Conservation (phyloP, 2,329 filamentous ascomycete species). For the Orbilia javanica region DNA sequence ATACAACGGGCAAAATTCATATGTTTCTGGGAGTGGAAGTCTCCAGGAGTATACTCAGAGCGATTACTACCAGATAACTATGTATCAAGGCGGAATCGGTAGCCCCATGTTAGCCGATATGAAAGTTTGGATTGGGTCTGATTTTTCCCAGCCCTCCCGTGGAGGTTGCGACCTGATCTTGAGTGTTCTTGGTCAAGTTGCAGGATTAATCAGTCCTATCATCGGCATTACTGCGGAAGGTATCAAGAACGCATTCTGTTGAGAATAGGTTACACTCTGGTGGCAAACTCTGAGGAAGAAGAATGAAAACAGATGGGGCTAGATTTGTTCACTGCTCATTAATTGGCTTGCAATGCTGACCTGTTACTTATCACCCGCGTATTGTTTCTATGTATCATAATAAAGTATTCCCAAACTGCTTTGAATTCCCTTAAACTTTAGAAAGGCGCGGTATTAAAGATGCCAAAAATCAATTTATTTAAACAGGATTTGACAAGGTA, state of each 20-base stretch:
- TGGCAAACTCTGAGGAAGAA: not conserved
- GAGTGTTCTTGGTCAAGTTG: not conserved
- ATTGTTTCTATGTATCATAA: too few relatives aligned
- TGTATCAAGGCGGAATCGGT: not conserved
- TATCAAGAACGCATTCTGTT: not conserved
- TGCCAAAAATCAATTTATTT: not conserved
- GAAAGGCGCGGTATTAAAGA: not conserved
- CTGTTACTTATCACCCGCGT: too few relatives aligned
- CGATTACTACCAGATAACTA: constrained; percentile 2
- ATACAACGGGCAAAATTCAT: constrained; percentile 14
- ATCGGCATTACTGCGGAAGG: not conserved
- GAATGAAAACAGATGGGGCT: not conserved
- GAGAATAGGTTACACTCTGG: not conserved
- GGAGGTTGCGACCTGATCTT: not conserved
- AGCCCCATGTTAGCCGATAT: not conserved
- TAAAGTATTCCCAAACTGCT: too few relatives aligned
- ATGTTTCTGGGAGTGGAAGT: not conserved
- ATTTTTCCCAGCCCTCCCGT: not conserved
- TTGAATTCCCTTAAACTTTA: not conserved
- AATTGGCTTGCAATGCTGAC: too few relatives aligned
- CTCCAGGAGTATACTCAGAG: not conserved
- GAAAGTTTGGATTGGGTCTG: constrained; percentile 5
- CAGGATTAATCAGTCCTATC: not conserved
- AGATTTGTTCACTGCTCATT: not conserved
- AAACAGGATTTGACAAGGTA: not conserved